These are phyloP conservation scores for Phoenix roebelenii DNA, from an alignment of 176 grass and related monocot genomes.

Conservation along the genomic window DNA sequence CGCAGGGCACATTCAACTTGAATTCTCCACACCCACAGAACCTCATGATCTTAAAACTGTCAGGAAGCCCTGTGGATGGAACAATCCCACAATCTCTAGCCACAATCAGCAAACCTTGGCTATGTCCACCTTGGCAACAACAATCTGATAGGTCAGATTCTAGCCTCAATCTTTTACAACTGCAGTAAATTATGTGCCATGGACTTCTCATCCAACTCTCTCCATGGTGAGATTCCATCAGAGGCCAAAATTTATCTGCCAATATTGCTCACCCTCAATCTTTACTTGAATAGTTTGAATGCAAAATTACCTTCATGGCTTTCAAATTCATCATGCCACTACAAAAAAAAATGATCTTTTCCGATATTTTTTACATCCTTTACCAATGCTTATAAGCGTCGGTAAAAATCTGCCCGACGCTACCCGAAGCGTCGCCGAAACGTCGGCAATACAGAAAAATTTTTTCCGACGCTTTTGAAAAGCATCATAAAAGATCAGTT, in stretches of 20 bases:
- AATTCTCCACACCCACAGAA: constrained; percentile 31
- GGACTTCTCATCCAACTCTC: constrained; percentile 34
- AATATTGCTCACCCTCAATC: not conserved
- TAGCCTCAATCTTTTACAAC: constrained; percentile 36
- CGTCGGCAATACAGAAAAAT: too few species aligned
- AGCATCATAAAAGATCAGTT: too few species aligned
- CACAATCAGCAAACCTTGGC: constrained; percentile 2
- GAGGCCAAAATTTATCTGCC: not conserved
- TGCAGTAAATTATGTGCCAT: constrained; percentile 15
- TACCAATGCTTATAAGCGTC: too few species aligned
- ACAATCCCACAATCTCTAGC: constrained; percentile 40
- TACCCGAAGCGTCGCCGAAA: too few species aligned
- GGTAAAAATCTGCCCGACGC: too few species aligned
- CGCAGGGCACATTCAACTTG: constrained; percentile 36
- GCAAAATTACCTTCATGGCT: constrained; percentile 63
- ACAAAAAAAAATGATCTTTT: too few species aligned
- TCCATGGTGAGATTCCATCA: constrained; percentile 38
- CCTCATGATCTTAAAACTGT: constrained; percentile 8
- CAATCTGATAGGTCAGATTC: constrained; percentile 35
- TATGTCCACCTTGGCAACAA: too few species aligned
- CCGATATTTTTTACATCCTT: too few species aligned
- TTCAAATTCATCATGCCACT: constrained; percentile 21
- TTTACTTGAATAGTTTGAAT: constrained; percentile 49
- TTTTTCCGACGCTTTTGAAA: too few species aligned
- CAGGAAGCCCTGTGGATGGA: constrained; percentile 25